Conservation (phyloP, 306 rosid species). For the Inga oerstediana region DNA sequence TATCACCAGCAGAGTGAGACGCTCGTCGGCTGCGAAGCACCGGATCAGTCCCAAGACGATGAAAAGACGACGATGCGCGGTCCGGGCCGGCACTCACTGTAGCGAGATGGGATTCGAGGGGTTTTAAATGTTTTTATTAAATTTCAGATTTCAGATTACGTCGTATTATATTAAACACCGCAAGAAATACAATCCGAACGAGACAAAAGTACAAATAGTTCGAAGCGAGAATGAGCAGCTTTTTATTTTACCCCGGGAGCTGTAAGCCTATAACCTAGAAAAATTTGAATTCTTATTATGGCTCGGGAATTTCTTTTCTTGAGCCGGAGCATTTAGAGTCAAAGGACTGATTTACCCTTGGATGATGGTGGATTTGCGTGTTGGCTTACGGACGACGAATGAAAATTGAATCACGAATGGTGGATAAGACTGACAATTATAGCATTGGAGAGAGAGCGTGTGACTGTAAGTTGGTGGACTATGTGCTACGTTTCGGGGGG, state of each 20-base stretch:
- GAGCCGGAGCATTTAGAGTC: not conserved
- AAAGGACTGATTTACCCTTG: slow-evolving; percentile 44
- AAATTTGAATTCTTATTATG: slow-evolving; percentile 6
- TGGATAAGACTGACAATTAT: not conserved
- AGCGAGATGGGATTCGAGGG: not conserved
- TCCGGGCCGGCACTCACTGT: not conserved
- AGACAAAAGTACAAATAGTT: not conserved
- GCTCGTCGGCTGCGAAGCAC: not conserved
- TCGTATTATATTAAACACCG: not conserved
- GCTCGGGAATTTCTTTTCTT: not conserved
- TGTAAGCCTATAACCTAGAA: not conserved
- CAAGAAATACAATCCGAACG: not conserved
- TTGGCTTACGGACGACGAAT: not conserved
- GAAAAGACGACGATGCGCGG: not conserved
- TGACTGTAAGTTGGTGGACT: not conserved
- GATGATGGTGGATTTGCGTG: not conserved
- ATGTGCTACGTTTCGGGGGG: slow-evolving; percentile 27
- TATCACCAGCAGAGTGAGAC: not conserved
- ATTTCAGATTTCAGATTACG: not conserved
- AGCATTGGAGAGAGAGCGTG: not conserved
- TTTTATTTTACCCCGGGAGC: slow-evolving; percentile 13
- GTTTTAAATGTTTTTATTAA: slow-evolving; percentile 9
- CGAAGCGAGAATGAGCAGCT: not conserved
- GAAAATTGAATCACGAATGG: not conserved
- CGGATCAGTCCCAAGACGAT: not conserved